Conservation (phyloP, 768 basidiomycete species). For the Leccinum arenicola region DNA sequence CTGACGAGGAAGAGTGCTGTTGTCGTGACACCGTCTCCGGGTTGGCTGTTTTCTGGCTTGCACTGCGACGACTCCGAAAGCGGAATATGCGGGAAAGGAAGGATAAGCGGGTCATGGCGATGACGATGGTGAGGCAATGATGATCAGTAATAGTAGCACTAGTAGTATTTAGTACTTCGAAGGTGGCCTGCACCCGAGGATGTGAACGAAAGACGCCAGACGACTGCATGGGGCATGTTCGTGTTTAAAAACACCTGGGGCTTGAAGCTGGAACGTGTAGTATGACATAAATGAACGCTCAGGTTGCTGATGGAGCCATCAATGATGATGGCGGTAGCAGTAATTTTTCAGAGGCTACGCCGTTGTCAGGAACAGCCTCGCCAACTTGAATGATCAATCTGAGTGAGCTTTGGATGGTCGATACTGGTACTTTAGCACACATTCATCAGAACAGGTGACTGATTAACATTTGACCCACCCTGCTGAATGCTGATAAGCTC, state of each 20-base stretch:
- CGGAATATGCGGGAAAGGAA: slow-evolving; percentile 20
- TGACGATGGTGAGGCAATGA: neutral
- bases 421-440: neutral
- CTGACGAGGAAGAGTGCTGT: neutral
- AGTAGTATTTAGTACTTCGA: neutral
- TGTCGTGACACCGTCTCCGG: neutral
- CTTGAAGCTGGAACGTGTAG: neutral
- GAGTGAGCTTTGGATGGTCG: neutral
- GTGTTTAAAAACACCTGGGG: neutral
- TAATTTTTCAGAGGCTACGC: neutral
- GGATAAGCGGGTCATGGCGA: slow-evolving; percentile 17
- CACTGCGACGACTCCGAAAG: slow-evolving; percentile 9
- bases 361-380: slow-evolving; percentile 1
- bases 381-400: neutral
- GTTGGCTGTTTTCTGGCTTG: neutral
- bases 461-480: neutral
- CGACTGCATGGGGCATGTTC: neutral
- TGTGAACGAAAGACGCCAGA: neutral
- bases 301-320: neutral
- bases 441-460: neutral
- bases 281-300: neutral
- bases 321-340: neutral
- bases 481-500: neutral
- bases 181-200: slow-evolving; percentile 17
- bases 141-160: neutral